Evolutionary conservation across 148 eudicot species (phyloP), one percentile per base, ranked within the genome.

Genomic region (Chenopodium formosanum): DNA sequence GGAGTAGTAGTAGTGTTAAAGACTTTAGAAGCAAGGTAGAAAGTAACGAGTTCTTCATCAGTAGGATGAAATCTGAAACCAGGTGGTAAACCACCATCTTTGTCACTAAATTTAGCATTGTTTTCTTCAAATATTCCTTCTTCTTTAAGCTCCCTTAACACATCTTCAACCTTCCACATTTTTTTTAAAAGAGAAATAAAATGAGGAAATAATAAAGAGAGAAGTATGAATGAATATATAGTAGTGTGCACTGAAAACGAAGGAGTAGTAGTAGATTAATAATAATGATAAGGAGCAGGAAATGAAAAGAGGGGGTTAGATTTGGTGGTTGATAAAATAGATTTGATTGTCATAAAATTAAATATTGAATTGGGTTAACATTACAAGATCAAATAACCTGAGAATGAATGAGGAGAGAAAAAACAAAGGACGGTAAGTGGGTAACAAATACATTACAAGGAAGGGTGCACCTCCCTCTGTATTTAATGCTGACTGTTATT

Each of bases 61-160:
- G 93, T 93, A 1, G 97, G 97, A 80, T 93, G 97, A 74, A 93
- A 93, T 73, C 94, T 83, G 47, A 93, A 91, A 2, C 94, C 94
- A 12, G 94, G 97, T 66, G 94, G 89, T 80, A 93, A 82, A 19
- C 92, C 94, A 44, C 48, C 76, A 83, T 78, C 62, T 89, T 86
- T 58, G 73, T 85, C 50, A 73, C 17, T 10, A 12, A 11, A 10
- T 0, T 74, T 50, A 10, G 19, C 40, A 47, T 16, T 69, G 4
- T 8, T 11, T 1, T 47, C 75, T 7, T 23, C 48, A 69, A 60
- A 37, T 53, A 37, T 75, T 53, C 44, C 84, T 62, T 86, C 87
- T 67, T 85, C 86, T n/a, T 44, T 83, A 14, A 90, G 82, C 78
- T 89, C 94, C 78, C 91, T 79, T 53, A 93, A 19, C 14, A 89